Percentiles rank a stretch among this genome's conserved stretches.
These are phyloP conservation scores for Wickerhamiella qilinensis DNA, from an alignment of 805 yeast species.

Conservation along the genomic window DNA sequence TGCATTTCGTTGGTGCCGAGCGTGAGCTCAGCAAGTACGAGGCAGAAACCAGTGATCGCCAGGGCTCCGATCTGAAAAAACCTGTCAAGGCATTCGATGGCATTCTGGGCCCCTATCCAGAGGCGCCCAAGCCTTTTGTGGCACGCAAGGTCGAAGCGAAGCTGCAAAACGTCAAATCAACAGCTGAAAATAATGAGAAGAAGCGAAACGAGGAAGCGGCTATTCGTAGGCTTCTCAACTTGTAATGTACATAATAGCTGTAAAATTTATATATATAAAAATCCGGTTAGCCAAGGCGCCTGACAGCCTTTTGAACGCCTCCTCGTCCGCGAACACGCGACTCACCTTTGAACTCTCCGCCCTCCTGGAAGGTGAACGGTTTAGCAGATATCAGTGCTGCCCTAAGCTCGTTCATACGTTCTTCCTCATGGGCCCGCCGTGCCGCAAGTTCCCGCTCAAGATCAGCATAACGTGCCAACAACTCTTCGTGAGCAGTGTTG, in stretches of 20 bases:
- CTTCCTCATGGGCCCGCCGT: slow-evolving; percentile 17
- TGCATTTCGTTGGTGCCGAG: slow-evolving; percentile 29
- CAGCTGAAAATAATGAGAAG: slow-evolving; percentile 5
- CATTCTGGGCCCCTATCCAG: slow-evolving; percentile 39
- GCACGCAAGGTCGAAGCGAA: slow-evolving; percentile 32
- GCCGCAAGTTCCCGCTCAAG: slow-evolving; percentile 17
- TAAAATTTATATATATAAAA: too few relatives aligned
- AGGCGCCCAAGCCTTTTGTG: slow-evolving; percentile 50
- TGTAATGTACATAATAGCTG: neutral
- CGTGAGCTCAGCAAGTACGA: slow-evolving; percentile 36
- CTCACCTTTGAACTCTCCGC: neutral
- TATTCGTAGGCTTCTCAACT: neutral
- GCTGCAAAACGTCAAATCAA: slow-evolving; percentile 29
- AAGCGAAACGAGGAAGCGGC: slow-evolving; percentile 19
- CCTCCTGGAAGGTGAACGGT: slow-evolving; percentile 4
- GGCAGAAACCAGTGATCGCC: slow-evolving; percentile 30
- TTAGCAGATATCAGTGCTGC: slow-evolving; percentile 11
- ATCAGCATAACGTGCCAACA: slow-evolving; percentile 14
- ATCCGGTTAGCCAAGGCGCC: neutral
- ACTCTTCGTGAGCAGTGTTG: slow-evolving; percentile 16
- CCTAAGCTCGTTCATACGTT: slow-evolving; percentile 15
- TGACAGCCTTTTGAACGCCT: slow-evolving; percentile 1
- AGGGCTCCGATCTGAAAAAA: slow-evolving; percentile 53
- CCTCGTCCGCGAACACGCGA: slow-evolving; percentile 1
- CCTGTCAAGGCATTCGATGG: slow-evolving; percentile 69